Conservation (phyloP, 1,284 basidiomycete species). For the Heliocybe sulcata region DNA sequence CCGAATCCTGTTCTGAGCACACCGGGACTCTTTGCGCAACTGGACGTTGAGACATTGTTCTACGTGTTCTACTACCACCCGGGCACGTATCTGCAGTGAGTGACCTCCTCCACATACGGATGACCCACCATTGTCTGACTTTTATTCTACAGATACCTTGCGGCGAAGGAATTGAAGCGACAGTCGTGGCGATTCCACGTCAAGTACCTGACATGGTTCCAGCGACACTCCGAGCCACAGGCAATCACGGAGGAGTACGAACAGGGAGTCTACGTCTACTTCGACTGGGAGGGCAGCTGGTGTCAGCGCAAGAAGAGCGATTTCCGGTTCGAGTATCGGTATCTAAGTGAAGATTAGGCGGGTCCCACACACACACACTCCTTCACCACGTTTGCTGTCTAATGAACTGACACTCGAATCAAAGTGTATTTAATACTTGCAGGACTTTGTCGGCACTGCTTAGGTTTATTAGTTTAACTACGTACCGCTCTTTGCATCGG, state of each 20-base stretch:
- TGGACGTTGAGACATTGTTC: conserved; percentile 97
- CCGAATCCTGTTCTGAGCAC: conserved; percentile 81
- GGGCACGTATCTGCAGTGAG: conserved; percentile 94
- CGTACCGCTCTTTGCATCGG: no score
- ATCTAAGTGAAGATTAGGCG: conserved; percentile 77
- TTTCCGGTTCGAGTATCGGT: conserved; percentile 94
- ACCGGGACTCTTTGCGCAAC: conserved; percentile 82
- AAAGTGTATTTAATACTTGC: no score
- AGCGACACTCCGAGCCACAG: conserved; percentile 97
- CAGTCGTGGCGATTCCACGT: conserved; percentile 99
- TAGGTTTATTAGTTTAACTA: no score
- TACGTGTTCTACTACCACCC: conserved; percentile 99
- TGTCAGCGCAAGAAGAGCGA: conserved; percentile 98
- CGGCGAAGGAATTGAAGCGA: conserved; percentile 94
- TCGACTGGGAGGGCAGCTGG: conserved; percentile 98
- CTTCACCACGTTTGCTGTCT: neutral
- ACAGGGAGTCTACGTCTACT: conserved; percentile 96
- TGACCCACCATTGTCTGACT: conserved; percentile 5
- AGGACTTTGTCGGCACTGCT: no score
- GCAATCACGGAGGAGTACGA: conserved; percentile 99
- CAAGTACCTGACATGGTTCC: conserved; percentile 99
- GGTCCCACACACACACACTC: neutral
- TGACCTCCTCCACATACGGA: conserved; percentile 8
- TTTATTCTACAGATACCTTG: conserved; percentile 67
- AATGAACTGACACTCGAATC: no score